These are phyloP conservation scores for Groenewaldozyma sp. DNA, from an alignment of 1,139 yeast genomes.

Conservation along the genomic window DNA sequence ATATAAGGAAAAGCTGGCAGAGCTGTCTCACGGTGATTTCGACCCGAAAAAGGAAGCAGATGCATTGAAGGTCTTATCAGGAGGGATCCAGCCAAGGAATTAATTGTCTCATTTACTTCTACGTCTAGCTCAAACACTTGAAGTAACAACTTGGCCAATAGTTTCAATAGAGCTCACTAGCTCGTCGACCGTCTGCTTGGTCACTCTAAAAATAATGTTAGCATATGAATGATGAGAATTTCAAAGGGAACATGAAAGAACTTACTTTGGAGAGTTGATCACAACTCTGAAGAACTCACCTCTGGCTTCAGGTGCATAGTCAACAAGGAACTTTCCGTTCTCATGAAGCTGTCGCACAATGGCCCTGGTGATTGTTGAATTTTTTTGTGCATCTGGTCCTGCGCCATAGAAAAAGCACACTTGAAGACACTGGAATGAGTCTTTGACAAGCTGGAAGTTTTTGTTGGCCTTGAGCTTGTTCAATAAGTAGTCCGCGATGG, in stretches of 20 bases:
- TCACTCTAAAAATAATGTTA: conserved; percentile 29
- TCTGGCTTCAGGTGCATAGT: conserved; percentile 62
- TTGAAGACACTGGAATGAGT: conserved; percentile 63
- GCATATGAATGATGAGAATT: conserved; percentile 19
- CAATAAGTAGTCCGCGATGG: conserved; percentile 54
- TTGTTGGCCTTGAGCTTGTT: conserved; percentile 29
- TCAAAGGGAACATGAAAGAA: conserved; percentile 17
- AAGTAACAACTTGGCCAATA: conserved; percentile 17
- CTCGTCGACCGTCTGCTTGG: conserved; percentile 35
- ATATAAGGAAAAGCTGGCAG: conserved; percentile 77
- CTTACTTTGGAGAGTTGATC: conserved; percentile 56
- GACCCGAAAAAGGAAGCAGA: conserved; percentile 63
- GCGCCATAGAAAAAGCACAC: conserved; percentile 74
- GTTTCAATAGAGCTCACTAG: conserved; percentile 31
- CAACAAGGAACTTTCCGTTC: conserved; percentile 60
- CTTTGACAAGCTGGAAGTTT: conserved; percentile 46
- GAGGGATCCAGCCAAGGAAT: background rate
- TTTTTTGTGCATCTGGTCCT: conserved; percentile 28
- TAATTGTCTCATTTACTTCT: too few relatives aligned
- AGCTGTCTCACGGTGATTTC: conserved; percentile 69
- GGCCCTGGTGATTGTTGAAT: conserved; percentile 51
- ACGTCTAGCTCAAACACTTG: too few relatives aligned
- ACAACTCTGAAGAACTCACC: conserved; percentile 86
- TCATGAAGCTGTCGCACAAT: conserved; percentile 57
- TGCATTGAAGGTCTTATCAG: background rate